Evolutionary conservation across 495 filamentous ascomycete species (phyloP).

Genomic region (Hypoxylon intermedium): DNA sequence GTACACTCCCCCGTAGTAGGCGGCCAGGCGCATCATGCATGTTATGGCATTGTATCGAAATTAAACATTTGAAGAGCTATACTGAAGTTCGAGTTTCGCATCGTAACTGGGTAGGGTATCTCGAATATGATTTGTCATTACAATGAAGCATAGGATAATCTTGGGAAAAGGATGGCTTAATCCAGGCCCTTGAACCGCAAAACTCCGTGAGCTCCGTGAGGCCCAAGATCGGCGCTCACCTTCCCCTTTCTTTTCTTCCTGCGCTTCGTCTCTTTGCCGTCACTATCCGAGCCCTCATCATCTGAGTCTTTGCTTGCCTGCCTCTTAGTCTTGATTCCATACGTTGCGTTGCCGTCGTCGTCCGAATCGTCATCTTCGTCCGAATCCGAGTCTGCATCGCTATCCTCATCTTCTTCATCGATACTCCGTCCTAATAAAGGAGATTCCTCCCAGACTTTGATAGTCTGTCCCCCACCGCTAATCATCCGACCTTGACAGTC

Average conservation of each 20-base stretch:
- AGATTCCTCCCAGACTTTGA: slow-evolving; percentile 84
- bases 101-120: slow-evolving; percentile 42
- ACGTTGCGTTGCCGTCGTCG: slow-evolving; percentile 45
- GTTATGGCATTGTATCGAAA: neutral
- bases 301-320: slow-evolving; percentile 53
- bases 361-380: slow-evolving; percentile 54
- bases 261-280: slow-evolving; percentile 38
- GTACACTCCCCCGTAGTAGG: too few relatives aligned
- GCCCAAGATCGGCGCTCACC: slow-evolving; percentile 56
- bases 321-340: slow-evolving; percentile 51
- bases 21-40: too few relatives aligned
- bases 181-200: slow-evolving; percentile 71
- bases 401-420: slow-evolving; percentile 51
- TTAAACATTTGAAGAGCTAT: neutral
- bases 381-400: slow-evolving; percentile 47
- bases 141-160: neutral
- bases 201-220: slow-evolving; percentile 61
- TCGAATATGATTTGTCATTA: slow-evolving; percentile 14
- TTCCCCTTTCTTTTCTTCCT: slow-evolving; percentile 57
- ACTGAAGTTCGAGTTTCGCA: neutral
- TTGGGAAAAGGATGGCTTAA: slow-evolving; percentile 42
- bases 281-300: slow-evolving; percentile 39
- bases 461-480: slow-evolving; percentile 77
- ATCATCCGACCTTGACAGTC: slow-evolving; percentile 85
- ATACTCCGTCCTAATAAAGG: slow-evolving; percentile 47